phyloP scores from a whole-genome alignment of 805 yeast species.

The Hanseniaspora vineae region DNA sequence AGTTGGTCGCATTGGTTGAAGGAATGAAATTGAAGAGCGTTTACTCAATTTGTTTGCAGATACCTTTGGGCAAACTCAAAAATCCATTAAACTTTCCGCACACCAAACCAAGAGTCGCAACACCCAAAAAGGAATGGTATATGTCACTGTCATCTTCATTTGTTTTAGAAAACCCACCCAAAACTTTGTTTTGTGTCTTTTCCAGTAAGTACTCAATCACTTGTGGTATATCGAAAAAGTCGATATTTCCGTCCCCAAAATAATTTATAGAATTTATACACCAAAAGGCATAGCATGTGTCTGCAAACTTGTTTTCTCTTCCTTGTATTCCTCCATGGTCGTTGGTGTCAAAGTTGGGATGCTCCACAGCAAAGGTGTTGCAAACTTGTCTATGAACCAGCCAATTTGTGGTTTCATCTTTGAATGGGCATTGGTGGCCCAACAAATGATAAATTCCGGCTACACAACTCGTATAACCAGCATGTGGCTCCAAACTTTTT shows the following conservation, averaged over 20 bases:
- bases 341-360: slow-evolving; percentile 28
- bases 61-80: slow-evolving; percentile 16
- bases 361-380: slow-evolving; percentile 6
- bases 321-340: slow-evolving; percentile 82
- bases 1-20: too few species aligned
- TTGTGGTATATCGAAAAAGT: slow-evolving; percentile 5
- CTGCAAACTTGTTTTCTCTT: slow-evolving; percentile 69
- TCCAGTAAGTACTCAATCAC: slow-evolving; percentile 30
- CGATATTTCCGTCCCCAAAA: slow-evolving; percentile 20
- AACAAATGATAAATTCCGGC: slow-evolving; percentile 43
- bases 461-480: slow-evolving; percentile 82
- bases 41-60: not conserved
- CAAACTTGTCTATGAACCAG: slow-evolving; percentile 46
- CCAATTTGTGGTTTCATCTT: slow-evolving; percentile 37
- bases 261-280: slow-evolving; percentile 43
- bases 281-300: slow-evolving; percentile 88
- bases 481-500: slow-evolving; percentile 54
- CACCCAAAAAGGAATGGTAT: slow-evolving; percentile 49
- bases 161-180: slow-evolving; percentile 75
- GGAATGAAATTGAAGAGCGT: too few species aligned
- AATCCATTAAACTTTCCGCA: slow-evolving; percentile 19
- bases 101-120: slow-evolving; percentile 37
- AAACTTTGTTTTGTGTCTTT: slow-evolving; percentile 42
- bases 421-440: slow-evolving; percentile 14
- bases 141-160: slow-evolving; percentile 57